Evolutionary conservation across 2,329 filamentous ascomycete species (phyloP).

Genomic region (Sclerotinia borealis): DNA sequence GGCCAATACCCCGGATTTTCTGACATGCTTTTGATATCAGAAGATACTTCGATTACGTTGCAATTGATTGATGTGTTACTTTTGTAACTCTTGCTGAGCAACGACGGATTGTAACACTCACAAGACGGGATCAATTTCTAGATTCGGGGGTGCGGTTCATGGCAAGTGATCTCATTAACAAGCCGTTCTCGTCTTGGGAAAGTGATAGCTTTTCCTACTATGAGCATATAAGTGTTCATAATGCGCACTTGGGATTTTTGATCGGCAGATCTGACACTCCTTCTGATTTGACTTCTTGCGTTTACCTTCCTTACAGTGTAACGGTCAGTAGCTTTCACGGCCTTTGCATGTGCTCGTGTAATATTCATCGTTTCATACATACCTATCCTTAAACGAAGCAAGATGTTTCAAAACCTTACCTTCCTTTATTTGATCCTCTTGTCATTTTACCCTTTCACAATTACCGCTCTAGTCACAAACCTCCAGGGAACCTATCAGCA

Average conservation of each 20-base stretch:
- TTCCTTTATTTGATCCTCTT: background rate
- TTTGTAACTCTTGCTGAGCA: background rate
- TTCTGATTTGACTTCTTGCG: background rate
- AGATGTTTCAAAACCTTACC: background rate
- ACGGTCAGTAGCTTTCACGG: background rate
- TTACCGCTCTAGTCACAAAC: background rate
- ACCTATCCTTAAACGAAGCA: background rate
- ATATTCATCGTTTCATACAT: background rate
- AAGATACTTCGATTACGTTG: conserved; percentile 5
- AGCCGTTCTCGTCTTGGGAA: background rate
- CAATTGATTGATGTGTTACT: background rate
- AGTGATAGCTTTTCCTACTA: background rate
- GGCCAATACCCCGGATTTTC: background rate
- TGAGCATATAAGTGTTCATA: background rate
- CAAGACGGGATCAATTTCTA: background rate
- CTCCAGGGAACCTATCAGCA: background rate
- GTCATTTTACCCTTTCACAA: background rate
- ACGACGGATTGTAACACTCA: background rate
- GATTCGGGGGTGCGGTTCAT: background rate
- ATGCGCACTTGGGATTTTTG: background rate
- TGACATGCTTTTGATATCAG: conserved; percentile 8
- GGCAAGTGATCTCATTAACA: conserved; percentile 2
- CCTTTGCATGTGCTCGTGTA: background rate
- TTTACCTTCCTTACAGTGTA: conserved; percentile 3
- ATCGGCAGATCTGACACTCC: background rate